Percentiles rank a stretch among this genome's conserved stretches.
Conservation (phyloP, 352 stramenopile genomes). For the Aphanomyces euteiches region DNA sequence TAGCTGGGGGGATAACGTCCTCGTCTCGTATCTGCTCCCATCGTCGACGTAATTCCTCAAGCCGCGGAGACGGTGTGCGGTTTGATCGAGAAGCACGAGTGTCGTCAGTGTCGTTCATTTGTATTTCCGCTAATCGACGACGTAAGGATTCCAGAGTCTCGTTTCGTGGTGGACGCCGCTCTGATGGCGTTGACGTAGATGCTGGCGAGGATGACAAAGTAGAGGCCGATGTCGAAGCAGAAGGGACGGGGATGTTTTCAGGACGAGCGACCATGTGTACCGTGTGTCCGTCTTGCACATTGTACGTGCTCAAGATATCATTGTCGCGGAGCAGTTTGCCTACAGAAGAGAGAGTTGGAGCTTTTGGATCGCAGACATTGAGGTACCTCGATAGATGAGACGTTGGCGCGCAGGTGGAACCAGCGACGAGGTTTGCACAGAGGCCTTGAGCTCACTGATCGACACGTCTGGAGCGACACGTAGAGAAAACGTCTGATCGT, state of each 20-base stretch:
- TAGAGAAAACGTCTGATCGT: constrained; percentile 75
- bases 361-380: not conserved
- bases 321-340: constrained; percentile 85
- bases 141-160: not conserved
- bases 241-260: not conserved
- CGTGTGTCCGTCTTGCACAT: constrained; percentile 90
- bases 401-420: constrained; percentile 67
- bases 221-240: not conserved
- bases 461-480: constrained; percentile 41
- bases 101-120: no score
- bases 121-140: no score
- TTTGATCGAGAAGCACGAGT: no score
- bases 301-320: constrained; percentile 61
- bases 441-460: constrained; percentile 59
- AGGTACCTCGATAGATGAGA: constrained; percentile 85
- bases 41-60: no score
- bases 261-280: constrained; percentile 86
- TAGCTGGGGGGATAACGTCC: no score
- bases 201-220: not conserved
- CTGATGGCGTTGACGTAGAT: not conserved
- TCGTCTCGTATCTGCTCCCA: no score
- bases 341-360: constrained; percentile 15
- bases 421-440: constrained; percentile 52
- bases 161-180: not conserved
- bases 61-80: no score